Base-by-base conservation (phyloP, 768 basidiomycete species). In the Suillus clintonianus region DNA sequence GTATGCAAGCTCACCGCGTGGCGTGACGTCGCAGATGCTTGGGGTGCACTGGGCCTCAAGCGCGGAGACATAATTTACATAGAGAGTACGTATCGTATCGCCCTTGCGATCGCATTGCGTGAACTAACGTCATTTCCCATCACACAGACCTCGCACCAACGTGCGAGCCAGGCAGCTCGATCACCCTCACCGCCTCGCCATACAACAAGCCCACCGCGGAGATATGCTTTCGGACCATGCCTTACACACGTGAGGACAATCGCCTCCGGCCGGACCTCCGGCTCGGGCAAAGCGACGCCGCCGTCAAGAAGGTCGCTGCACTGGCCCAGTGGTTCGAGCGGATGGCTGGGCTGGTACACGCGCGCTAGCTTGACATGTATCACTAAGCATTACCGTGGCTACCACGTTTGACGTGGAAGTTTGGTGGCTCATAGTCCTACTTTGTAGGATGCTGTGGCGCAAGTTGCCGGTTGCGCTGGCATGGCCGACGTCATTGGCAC, bases 211-310 rank as follows among this genome's bases (percentile, higher is more conserved):
- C 91, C 1, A 77, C 72, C 58, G 71, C 86, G 54, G 81, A 87
- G 66, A 87, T 94, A 17, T 94, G 92, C 71, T 94, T 89, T 75
- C 86, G 92, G 22, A 89, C 90, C 8, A 84, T 94, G 84, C 89
- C 91, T 2, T 82, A 84, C 66, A 79, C 81, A 1, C 80, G 79
- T 34, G 82, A 85, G 64, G 91, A 94, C 71, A 77, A 78, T 19
- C 79, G 79, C 6, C 76, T 90, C 6, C 83, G 90, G 7, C 91
- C 92, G 19, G 92, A 94, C 73, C 73, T 93, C 47, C 81, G 91
- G 39, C 78, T 94, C 4, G 90, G 87, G 1, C 78, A 79, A 64
- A 91, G 87, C 62, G 91, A 94, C 62, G 84, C 86, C 10, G 82
- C 81, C 9, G 89, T 94, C 15, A 81, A 85, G 61, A 88, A 82